Evolutionary conservation across 1,139 yeast genomes (phyloP), one percentile per base, ranked within the genome.

Genomic region (Geotrichum carabidarum): DNA sequence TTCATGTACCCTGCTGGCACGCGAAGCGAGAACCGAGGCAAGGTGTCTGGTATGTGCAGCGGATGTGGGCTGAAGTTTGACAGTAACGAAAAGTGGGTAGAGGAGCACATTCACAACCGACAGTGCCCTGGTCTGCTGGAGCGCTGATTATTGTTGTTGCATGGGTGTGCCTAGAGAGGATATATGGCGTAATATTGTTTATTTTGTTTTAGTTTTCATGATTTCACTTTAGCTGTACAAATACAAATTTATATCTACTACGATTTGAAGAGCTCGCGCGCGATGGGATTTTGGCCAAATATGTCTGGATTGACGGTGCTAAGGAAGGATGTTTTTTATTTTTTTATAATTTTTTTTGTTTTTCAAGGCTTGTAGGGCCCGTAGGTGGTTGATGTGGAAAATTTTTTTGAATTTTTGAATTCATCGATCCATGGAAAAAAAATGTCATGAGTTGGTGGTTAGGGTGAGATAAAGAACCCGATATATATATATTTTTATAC

Each of bases 1-100:
- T 91, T 91, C 70, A 79, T 80, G 60, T 90, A 90, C 66, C 97
- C 97, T 11, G 81, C 83, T 44, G 96, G 96, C 31, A 83, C 91
- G 5, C 83, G 84, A 63, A 83, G 91, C 8, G 82, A 80, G 53
- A 84, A 84, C 60, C 78, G 97, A 59, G 72, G 79, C 4, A 79
- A 80, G 58, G 79, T 83, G 55, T 73, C 81, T 30, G 99, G 98
- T 15, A 77, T 79, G 66, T 91, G 99, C 74, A 83, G 84, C 5
- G 83, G 86, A 65, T 91, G 99, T 71, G 86, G 88, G 37, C 83
- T 80, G 63, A 75, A 70, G 57, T 91, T 88, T 68, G 78, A 78
- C 37, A 84, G 81, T 66, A 86, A 90, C 59, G 95, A 88, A 70
- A 79, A 79, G 50, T 91, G 98, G 97, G 85, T 91, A 60, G 96